phyloP scores from a whole-genome alignment of 495 filamentous ascomycete species.

The Friedmanniomyces endolithicus region DNA sequence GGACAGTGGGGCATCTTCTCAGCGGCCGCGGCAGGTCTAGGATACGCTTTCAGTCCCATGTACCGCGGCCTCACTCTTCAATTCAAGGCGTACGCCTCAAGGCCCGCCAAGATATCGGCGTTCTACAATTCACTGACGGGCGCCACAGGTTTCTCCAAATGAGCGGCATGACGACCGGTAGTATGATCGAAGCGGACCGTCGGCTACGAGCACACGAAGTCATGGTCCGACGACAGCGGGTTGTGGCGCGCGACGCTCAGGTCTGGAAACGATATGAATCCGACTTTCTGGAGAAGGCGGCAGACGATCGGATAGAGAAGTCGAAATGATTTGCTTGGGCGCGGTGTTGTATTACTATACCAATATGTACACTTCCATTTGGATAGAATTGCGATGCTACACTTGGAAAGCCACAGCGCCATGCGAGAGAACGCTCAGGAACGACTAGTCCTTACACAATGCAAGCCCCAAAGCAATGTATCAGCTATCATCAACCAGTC shows the following conservation, averaged over 20 bases:
- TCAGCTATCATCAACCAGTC: constrained; percentile 38
- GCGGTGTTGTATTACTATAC: neutral
- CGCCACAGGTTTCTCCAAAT: constrained; percentile 56
- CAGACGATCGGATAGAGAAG: neutral
- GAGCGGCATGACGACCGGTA: constrained; percentile 73
- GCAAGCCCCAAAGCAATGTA: neutral
- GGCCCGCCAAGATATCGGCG: constrained; percentile 1
- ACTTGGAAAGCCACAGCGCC: neutral
- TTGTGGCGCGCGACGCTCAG: constrained; percentile 47
- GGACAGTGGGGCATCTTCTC: constrained; percentile 47
- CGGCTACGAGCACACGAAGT: constrained; percentile 57
- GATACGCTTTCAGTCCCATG: constrained; percentile 51
- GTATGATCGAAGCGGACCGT: constrained; percentile 71
- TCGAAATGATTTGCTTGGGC: neutral
- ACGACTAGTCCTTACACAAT: neutral
- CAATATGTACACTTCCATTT: neutral
- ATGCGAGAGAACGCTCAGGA: neutral
- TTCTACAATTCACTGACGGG: constrained; percentile 31
- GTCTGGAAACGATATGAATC: constrained; percentile 41
- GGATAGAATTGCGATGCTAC: neutral
- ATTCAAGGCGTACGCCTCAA: constrained; percentile 62
- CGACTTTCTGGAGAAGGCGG: constrained; percentile 7
- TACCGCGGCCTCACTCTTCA: constrained; percentile 76
- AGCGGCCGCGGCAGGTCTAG: constrained; percentile 43
- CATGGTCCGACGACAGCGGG: constrained; percentile 49